A percentile compares a stretch with the other conserved stretches of the same genome.
Evolutionary conservation across 2,329 filamentous ascomycete genomes (phyloP).

Genomic region (Byssochlamys sp.): DNA sequence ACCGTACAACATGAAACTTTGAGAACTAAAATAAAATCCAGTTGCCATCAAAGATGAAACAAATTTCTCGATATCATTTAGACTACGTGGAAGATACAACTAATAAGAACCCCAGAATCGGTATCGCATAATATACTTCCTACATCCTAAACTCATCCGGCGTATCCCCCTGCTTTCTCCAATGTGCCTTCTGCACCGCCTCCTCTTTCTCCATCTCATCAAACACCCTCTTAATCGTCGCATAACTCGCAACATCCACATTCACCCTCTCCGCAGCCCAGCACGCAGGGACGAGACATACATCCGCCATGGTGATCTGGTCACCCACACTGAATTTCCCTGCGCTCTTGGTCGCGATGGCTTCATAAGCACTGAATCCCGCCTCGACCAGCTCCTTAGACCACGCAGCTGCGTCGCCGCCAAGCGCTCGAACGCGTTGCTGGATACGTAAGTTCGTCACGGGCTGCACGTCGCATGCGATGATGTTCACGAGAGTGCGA

Average conservation of each 20-base stretch:
- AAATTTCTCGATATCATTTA: too few species aligned
- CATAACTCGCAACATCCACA: slow-evolving; percentile 44
- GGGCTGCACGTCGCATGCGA: slow-evolving; percentile 51
- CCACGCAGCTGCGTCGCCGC: slow-evolving; percentile 41
- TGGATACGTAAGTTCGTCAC: slow-evolving; percentile 50
- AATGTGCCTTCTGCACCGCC: slow-evolving; percentile 46
- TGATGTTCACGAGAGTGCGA: slow-evolving; percentile 45
- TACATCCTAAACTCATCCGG: slow-evolving; percentile 34
- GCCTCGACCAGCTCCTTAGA: slow-evolving; percentile 42
- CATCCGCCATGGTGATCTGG: slow-evolving; percentile 48
- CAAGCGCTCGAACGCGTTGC: slow-evolving; percentile 39
- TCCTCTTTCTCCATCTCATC: slow-evolving; percentile 40
- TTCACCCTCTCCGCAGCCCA: slow-evolving; percentile 49
- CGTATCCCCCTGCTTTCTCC: slow-evolving; percentile 47
- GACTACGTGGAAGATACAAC: too few species aligned
- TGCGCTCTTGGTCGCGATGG: slow-evolving; percentile 24
- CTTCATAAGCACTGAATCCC: slow-evolving; percentile 51
- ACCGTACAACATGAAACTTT: too few species aligned
- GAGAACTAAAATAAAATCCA: too few species aligned
- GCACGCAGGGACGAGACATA: slow-evolving; percentile 48
- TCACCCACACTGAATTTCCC: slow-evolving; percentile 50
- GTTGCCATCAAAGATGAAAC: too few species aligned
- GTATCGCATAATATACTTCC: too few species aligned
- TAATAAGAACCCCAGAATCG: too few species aligned
- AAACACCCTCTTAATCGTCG: slow-evolving; percentile 39